Evolutionary conservation across 2,329 filamentous ascomycete genomes (phyloP), one percentile per base, ranked within the genome.

Genomic region (Aspergillus terreus): DNA sequence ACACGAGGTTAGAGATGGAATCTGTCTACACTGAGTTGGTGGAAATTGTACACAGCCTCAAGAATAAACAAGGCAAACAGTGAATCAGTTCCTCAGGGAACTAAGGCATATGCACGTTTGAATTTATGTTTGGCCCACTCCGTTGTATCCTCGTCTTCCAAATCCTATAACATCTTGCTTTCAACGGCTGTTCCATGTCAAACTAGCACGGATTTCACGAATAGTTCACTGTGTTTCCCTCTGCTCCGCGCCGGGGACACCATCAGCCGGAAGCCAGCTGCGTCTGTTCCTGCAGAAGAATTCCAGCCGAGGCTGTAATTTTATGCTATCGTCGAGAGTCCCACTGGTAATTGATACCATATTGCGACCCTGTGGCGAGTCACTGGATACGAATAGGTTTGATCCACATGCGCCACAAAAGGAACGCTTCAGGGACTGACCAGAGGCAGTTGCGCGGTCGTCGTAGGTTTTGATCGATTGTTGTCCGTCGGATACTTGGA

Each of bases 361-460:
- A 6, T 36, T 36, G 3, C 9, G 17, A 15, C 47, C 17, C 6
- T 47, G 44, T 10, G 50, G 27, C 1, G 15, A 36, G 1, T 46
- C 52, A 1, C 38, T 51, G 0, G 23, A 19, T 2, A 52, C 42
- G 48, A 44, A 61, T 9, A 52, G 49, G 14, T 12, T 44, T 0
- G 61, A 63, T 15, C 61, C 56, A 32, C 61, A 63, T 7, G 49
- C 54, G 2, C 35, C 49, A 46, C 61, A 63, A 36, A 63, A 63
- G 1, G 55, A 53, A 2, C 58, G 56, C 23, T 54, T 27, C 15
- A 62, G 35, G 3, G 48, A 27, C 14, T 51, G 33, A 1, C 55
- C 52, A 10, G 53, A 57, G 1, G 14, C 45, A 3, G 55, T 53
- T 11, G 19, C 30, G 9, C 43, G 46, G 33, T 60, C 57, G 2